phyloP scores from a whole-genome alignment of 345 rosid species.

The Orychophragmus violaceus region DNA sequence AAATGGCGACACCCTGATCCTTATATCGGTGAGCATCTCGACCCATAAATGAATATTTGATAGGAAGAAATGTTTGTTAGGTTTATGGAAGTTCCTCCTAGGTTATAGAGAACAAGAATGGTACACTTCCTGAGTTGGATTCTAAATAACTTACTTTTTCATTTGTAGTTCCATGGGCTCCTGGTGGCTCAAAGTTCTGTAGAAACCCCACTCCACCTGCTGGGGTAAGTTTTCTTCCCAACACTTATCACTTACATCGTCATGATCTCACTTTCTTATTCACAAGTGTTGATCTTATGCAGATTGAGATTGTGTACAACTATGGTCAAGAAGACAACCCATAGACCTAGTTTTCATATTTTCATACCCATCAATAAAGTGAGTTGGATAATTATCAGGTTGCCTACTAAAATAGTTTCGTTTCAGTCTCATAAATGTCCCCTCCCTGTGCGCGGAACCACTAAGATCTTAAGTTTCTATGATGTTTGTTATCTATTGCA shows the following conservation, averaged over 20 bases:
- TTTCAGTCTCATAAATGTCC: not conserved
- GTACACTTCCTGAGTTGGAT: not conserved
- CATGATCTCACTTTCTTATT: not conserved
- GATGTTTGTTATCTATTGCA: conserved; percentile 17
- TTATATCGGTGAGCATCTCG: conserved; percentile 56
- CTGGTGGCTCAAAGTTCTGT: conserved; percentile 88
- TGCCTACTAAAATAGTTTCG: not conserved
- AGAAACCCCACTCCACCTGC: conserved; percentile 88
- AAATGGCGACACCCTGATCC: conserved; percentile 99
- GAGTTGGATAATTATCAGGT: not conserved
- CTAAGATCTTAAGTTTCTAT: not conserved
- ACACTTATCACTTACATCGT: not conserved
- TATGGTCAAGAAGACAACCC: conserved; percentile 83
- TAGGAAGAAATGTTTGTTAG: not conserved
- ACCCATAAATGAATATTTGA: not conserved
- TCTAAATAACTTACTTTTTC: conserved; percentile 15
- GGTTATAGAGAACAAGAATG: not conserved
- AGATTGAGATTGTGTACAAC: conserved; percentile 85
- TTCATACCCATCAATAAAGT: conserved; percentile 27
- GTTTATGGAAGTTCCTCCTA: not conserved
- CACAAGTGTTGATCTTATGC: conserved; percentile 29
- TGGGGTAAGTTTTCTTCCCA: conserved; percentile 53
- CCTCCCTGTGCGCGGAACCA: not conserved
- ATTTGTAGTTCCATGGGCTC: conserved; percentile 95
- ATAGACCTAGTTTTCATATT: conserved; percentile 29